Base-by-base conservation (phyloP, 345 rosid species). In the Heritiera littoralis region DNA sequence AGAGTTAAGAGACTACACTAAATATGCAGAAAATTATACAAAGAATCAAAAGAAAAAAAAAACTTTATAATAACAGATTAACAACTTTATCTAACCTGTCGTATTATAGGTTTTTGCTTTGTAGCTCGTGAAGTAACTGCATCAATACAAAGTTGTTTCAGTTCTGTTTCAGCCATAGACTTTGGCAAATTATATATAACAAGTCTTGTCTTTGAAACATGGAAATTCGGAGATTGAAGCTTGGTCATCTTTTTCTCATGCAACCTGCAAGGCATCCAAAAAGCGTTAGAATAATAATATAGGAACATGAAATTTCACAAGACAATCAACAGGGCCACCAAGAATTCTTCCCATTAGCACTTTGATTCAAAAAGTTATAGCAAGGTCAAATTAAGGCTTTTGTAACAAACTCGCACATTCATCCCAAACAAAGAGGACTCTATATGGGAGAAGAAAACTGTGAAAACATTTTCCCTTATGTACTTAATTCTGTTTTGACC, bases 141-240 rank as follows among this genome's bases (percentile, higher is more conserved):
- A 73, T 90, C 88, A 38, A 89, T 78, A 81, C 89, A 91, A 64
- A 94, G 92, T 80, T 86, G 88, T 78, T 85, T 88, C 64, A 96
- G 90, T 72, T 87, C 89, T 67, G 86, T 88, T 75, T 89, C 95
- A 18, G 89, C 74, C 95, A 92, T 86, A 58, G 93, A 86, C 79
- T 91, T 94, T 6, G 99, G 99, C 49, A 96, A 81, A 86, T 96
- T 96, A 86, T 92, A 90, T 49, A 96, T 83, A 66, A 92, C 83
- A 78, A 96, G 89, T 81, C 99, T 85, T 38, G 90, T 96, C 87
- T 84, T 89, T 59, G 98, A 91, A 51, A 94, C 97, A 81, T 92
- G 99, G 75, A 92, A 94, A 81, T 96, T 96, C 7, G 95, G 99
- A 78, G 99, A 96, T 78, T 84, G 88, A 79, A 96, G 99, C 88